phyloP scores from a whole-genome alignment of 257 asterid genomes.

The Scutellaria minor region DNA sequence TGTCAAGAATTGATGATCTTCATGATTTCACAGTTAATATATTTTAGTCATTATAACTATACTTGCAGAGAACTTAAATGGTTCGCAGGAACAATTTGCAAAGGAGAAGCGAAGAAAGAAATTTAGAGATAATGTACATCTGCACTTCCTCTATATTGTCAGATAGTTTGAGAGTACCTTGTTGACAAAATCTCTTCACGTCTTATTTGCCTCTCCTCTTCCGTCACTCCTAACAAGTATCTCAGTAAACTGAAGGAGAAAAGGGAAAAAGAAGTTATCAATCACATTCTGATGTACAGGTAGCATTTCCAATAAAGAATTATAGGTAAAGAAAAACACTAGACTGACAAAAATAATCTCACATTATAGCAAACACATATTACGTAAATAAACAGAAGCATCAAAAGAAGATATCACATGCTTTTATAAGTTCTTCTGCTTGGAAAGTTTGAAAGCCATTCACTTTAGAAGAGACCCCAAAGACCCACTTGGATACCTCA shows the following conservation, averaged over 20 bases:
- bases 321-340: not conserved
- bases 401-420: not conserved
- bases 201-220: slow-evolving; percentile 86
- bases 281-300: slow-evolving; percentile 17
- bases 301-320: slow-evolving; percentile 14
- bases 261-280: slow-evolving; percentile 25
- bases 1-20: not conserved
- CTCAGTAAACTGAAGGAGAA: slow-evolving; percentile 70
- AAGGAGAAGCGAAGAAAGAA: slow-evolving; percentile 11
- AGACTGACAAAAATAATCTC: not conserved
- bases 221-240: slow-evolving; percentile 80
- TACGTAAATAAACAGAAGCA: slow-evolving; percentile 5
- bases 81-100: slow-evolving; percentile 6
- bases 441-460: not conserved
- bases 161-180: slow-evolving; percentile 54
- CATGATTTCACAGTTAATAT: not conserved
- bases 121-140: slow-evolving; percentile 13
- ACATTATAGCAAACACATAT: slow-evolving; percentile 2
- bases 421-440: not conserved
- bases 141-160: slow-evolving; percentile 14
- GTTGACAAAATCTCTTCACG: slow-evolving; percentile 93
- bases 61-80: not conserved
- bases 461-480: not conserved
- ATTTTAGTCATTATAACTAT: not conserved
- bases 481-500: slow-evolving; percentile 7